Percentiles rank a stretch among this genome's conserved stretches.
phyloP scores from a whole-genome alignment of 352 stramenopile genomes.

The Phytophthora crassamura region DNA sequence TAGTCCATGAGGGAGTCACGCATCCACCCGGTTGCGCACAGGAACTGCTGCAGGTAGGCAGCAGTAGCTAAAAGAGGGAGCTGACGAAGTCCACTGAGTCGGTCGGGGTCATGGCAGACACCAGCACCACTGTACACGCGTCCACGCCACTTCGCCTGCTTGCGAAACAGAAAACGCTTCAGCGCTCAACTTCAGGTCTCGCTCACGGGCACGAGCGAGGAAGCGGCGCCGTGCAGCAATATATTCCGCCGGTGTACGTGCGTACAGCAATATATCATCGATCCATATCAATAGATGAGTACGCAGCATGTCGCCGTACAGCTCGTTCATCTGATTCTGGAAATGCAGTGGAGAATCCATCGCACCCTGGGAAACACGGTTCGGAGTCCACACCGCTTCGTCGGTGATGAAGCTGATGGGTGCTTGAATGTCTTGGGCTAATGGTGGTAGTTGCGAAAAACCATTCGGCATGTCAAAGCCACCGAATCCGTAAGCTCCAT shows the following conservation, averaged over 20 bases:
- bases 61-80: slow-evolving; percentile 14
- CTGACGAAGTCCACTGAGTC: slow-evolving; percentile 1
- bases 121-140: slow-evolving; percentile 13
- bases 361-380: slow-evolving; percentile 8
- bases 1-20: slow-evolving; percentile 31
- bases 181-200: slow-evolving; percentile 28
- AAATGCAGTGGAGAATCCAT: slow-evolving; percentile 16
- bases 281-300: too few relatives aligned
- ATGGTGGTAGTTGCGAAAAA: slow-evolving; percentile 26
- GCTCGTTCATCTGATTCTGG: slow-evolving; percentile 26
- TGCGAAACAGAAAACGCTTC: slow-evolving; percentile 25
- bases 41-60: slow-evolving; percentile 32
- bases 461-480: slow-evolving; percentile 31
- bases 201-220: slow-evolving; percentile 8
- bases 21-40: slow-evolving; percentile 32
- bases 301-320: slow-evolving; percentile 10
- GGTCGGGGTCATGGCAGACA: slow-evolving; percentile 21
- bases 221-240: slow-evolving; percentile 14
- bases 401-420: slow-evolving; percentile 35
- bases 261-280: slow-evolving; percentile 15
- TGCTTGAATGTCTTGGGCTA: slow-evolving; percentile 21
- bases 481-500: slow-evolving; percentile 9
- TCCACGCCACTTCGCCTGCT: slow-evolving; percentile 28
- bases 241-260: neutral
- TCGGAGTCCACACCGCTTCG: slow-evolving; percentile 23